These are phyloP conservation scores for Falciphora oryzae DNA, from an alignment of 2,329 filamentous ascomycete genomes.

Conservation along the genomic window DNA sequence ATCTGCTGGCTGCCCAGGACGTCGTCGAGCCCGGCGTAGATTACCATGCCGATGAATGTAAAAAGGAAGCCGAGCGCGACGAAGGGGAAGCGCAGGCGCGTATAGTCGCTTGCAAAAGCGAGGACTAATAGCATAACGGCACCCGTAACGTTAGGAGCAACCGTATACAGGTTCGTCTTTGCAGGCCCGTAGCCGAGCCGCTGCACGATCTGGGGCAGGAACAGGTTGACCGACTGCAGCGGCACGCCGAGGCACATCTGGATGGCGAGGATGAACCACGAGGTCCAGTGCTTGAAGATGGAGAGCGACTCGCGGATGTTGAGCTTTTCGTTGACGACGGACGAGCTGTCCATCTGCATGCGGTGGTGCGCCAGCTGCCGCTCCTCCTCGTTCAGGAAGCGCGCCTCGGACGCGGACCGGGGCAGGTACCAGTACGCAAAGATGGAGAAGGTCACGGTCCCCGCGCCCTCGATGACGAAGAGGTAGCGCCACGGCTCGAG, in stretches of 20 bases:
- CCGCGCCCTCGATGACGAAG: constrained; percentile 48
- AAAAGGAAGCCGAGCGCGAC: constrained; percentile 68
- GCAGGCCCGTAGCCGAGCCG: constrained; percentile 28
- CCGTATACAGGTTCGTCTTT: constrained; percentile 73
- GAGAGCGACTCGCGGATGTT: constrained; percentile 43
- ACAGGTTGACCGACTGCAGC: constrained; percentile 41
- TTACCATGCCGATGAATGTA: constrained; percentile 72
- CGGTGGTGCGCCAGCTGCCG: constrained; percentile 63
- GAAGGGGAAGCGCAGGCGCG: constrained; percentile 65
- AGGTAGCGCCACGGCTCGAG: constrained; percentile 42
- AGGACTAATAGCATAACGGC: constrained; percentile 67
- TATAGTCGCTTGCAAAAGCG: constrained; percentile 63
- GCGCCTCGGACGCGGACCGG: constrained; percentile 50
- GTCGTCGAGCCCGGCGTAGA: constrained; percentile 64
- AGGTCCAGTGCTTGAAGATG: constrained; percentile 45
- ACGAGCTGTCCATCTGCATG: constrained; percentile 70
- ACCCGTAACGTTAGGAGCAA: constrained; percentile 72
- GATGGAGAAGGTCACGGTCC: constrained; percentile 54
- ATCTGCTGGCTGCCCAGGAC: constrained; percentile 52
- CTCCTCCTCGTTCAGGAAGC: constrained; percentile 60
- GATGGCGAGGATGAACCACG: constrained; percentile 44
- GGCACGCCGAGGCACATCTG: constrained; percentile 56
- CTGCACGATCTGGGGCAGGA: constrained; percentile 18
- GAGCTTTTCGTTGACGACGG: constrained; percentile 49
- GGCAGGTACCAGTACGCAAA: constrained; percentile 69